These are phyloP conservation scores for Ogataea sp. DNA, from an alignment of 805 yeast genomes.

Conservation along the genomic window DNA sequence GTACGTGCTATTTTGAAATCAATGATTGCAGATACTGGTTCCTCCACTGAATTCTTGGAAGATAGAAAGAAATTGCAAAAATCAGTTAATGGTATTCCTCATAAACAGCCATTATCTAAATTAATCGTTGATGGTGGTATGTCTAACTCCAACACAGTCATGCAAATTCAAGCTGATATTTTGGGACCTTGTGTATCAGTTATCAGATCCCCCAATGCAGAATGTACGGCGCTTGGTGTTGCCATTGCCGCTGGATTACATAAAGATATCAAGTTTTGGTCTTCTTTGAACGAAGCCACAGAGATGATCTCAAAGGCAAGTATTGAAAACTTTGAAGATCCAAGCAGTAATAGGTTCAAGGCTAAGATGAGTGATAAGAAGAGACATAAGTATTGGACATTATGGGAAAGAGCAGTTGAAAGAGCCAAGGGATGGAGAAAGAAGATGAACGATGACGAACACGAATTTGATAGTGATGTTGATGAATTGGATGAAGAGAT, in stretches of 20 bases:
- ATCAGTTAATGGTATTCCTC: not conserved
- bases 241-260: constrained; percentile 90
- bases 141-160: constrained; percentile 83
- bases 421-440: constrained; percentile 76
- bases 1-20: constrained; percentile 85
- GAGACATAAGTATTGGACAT: constrained; percentile 54
- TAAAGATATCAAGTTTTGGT: constrained; percentile 62
- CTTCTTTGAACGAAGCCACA: constrained; percentile 60
- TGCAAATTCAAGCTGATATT: constrained; percentile 91
- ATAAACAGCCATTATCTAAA: constrained; percentile 15
- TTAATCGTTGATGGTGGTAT: constrained; percentile 91
- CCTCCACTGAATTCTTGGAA: constrained; percentile 49
- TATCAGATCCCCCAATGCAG: constrained; percentile 71
- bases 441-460: constrained; percentile 1
- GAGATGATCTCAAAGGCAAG: constrained; percentile 27
- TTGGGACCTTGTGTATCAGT: constrained; percentile 82
- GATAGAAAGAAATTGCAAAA: not conserved
- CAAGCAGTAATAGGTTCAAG: constrained; percentile 13
- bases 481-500: not conserved
- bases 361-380: constrained; percentile 43
- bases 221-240: constrained; percentile 93
- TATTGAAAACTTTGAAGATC: constrained; percentile 2
- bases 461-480: constrained; percentile 5
- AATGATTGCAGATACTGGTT: constrained; percentile 80
- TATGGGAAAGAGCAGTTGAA: constrained; percentile 83